A percentile compares a stretch with the other conserved stretches of the same genome.
Evolutionary conservation across 73 alveolate genomes (phyloP).

Genomic region (Breviolum minutum): DNA sequence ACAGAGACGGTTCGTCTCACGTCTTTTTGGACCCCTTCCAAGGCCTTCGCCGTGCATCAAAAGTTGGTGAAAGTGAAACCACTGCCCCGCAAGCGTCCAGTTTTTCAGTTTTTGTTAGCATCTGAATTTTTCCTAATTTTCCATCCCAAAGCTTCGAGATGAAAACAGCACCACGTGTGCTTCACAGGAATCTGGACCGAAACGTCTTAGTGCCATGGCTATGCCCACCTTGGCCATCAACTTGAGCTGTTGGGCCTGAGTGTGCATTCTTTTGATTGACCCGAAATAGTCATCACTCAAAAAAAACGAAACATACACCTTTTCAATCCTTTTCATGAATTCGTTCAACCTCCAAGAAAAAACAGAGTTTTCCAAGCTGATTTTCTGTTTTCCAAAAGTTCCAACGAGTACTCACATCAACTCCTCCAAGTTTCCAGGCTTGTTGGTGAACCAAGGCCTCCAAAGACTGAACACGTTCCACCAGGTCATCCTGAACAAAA

Average conservation of each 20-base stretch:
- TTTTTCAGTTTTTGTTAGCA: too few relatives aligned
- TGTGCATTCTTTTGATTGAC: neutral
- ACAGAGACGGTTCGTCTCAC: conserved; percentile 64
- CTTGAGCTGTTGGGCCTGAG: conserved; percentile 56
- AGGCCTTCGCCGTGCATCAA: too few relatives aligned
- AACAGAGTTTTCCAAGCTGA: neutral
- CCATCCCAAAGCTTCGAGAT: too few relatives aligned
- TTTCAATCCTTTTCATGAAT: too few relatives aligned
- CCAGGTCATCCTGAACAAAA: neutral
- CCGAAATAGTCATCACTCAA: neutral
- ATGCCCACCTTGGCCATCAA: conserved; percentile 46
- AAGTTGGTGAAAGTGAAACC: too few relatives aligned
- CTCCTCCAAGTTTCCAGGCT: neutral
- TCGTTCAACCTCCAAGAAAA: neutral
- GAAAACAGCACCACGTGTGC: neutral
- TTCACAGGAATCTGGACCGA: too few relatives aligned
- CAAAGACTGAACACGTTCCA: conserved; percentile 3
- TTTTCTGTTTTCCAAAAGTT: too few relatives aligned
- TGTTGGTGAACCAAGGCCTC: conserved; percentile 56
- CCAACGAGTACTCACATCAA: too few relatives aligned
- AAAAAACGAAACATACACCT: too few relatives aligned
- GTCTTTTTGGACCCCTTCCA: conserved; percentile 75
- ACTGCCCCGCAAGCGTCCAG: too few relatives aligned
- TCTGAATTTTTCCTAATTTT: too few relatives aligned
- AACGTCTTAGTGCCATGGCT: neutral